Conservation (phyloP, 768 basidiomycete species). For the Rhodotorula sphaerocarpa region DNA sequence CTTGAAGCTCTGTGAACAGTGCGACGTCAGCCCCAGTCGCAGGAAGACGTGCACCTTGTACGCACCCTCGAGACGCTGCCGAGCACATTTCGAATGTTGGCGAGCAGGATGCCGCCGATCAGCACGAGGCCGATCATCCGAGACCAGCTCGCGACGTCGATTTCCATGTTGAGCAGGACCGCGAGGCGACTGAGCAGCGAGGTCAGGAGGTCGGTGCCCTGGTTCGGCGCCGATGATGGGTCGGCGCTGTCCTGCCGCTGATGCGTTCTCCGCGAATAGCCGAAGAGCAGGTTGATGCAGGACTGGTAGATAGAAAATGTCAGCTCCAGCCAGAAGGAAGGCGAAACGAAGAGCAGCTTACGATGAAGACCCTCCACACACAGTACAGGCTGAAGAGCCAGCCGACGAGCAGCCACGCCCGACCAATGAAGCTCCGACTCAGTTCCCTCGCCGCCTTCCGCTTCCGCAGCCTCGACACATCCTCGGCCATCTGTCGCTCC, state of each 20-base stretch:
- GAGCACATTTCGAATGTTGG: conserved; percentile 39
- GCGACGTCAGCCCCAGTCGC: too few relatives aligned
- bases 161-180: conserved; percentile 30
- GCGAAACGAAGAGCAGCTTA: conserved; percentile 4
- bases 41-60: too few relatives aligned
- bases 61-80: conserved; percentile 37
- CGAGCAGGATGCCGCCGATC: conserved; percentile 39
- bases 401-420: conserved; percentile 31
- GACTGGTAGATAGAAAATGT: conserved; percentile 11
- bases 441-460: conserved; percentile 36
- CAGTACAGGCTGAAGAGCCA: conserved; percentile 39
- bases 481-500: conserved; percentile 36
- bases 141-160: conserved; percentile 39
- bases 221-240: background rate
- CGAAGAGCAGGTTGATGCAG: conserved; percentile 37
- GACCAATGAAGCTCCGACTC: conserved; percentile 33
- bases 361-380: conserved; percentile 35
- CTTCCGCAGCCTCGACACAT: conserved; percentile 31
- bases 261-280: conserved; percentile 27
- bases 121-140: conserved; percentile 31
- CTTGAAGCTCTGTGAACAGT: conserved; percentile 31
- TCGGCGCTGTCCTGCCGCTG: background rate
- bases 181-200: conserved; percentile 33
- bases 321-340: background rate
- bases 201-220: conserved; percentile 34